phyloP scores from a whole-genome alignment of 1,284 basidiomycete genomes.

The Rhodotorula sp. region DNA sequence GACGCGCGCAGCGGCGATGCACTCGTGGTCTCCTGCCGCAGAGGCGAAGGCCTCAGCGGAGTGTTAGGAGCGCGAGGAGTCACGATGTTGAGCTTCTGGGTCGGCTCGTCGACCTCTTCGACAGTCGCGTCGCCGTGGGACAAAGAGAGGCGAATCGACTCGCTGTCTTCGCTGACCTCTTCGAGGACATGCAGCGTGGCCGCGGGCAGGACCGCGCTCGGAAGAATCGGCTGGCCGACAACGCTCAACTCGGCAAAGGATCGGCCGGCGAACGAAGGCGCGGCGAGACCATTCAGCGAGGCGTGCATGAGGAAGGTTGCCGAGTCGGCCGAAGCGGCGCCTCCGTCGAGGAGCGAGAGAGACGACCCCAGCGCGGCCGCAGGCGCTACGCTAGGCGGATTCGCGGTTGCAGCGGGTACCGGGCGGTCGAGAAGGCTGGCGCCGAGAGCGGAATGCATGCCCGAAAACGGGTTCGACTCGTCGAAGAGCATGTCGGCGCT shows the following conservation, averaged over 20 bases:
- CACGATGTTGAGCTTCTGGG: not conserved
- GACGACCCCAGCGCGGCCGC: not conserved
- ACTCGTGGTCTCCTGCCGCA: not conserved
- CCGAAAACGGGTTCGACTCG: slow-evolving; percentile 34
- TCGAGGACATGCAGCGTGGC: not conserved
- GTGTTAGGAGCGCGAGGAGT: not conserved
- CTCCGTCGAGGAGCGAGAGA: not conserved
- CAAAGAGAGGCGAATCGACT: not conserved
- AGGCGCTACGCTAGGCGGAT: too few relatives aligned
- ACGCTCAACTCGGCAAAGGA: slow-evolving; percentile 2
- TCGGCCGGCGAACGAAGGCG: slow-evolving; percentile 3
- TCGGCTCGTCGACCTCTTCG: not conserved
- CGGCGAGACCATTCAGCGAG: slow-evolving; percentile 1
- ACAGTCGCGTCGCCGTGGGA: too few relatives aligned
- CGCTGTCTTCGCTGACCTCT: not conserved
- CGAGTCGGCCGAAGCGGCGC: not conserved
- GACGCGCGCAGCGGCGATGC: not conserved
- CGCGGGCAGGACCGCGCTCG: too few relatives aligned
- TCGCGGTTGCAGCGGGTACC: not conserved
- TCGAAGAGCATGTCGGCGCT: slow-evolving; percentile 23
- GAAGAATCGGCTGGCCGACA: too few relatives aligned
- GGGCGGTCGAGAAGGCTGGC: not conserved
- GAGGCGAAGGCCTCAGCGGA: not conserved
- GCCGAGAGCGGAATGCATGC: not conserved
- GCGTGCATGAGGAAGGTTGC: slow-evolving; percentile 3